Percentiles rank a stretch among this genome's conserved stretches.
Conservation (phyloP, 2,329 filamentous ascomycete species). For the Colletotrichum gigasporum region DNA sequence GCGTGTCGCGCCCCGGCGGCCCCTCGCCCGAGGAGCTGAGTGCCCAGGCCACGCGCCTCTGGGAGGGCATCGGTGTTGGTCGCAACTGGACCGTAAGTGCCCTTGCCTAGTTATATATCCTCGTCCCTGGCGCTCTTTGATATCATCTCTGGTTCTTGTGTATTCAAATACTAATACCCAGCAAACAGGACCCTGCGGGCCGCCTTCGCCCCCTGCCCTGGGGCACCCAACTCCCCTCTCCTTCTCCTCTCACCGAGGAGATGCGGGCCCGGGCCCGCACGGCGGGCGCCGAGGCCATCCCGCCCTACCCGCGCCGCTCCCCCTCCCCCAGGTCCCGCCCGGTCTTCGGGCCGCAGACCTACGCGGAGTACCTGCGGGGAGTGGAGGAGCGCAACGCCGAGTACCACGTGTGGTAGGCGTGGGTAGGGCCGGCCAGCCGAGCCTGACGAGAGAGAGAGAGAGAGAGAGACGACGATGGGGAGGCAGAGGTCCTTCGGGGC, state of each 20-base stretch:
- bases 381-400: not conserved
- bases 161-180: not conserved
- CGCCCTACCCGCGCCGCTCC: slow-evolving; percentile 14
- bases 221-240: slow-evolving; percentile 11
- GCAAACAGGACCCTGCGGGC: slow-evolving; percentile 18
- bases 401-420: not conserved
- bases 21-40: slow-evolving; percentile 14
- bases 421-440: too few species aligned
- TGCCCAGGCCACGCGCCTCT: slow-evolving; percentile 2
- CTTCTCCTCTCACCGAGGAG: slow-evolving; percentile 19
- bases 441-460: too few species aligned
- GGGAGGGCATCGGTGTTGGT: slow-evolving; percentile 5
- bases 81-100: slow-evolving; percentile 9
- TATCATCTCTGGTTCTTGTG: not conserved
- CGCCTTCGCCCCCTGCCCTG: slow-evolving; percentile 16
- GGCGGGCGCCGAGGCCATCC: not conserved
- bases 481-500: not conserved
- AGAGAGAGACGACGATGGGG: too few species aligned
- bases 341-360: slow-evolving; percentile 6
- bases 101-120: not conserved
- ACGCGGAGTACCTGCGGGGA: slow-evolving; percentile 5
- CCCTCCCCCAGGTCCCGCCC: slow-evolving; percentile 2
- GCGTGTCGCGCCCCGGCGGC: slow-evolving; percentile 12
- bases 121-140: not conserved
- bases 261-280: slow-evolving; percentile 1